Evolutionary conservation across 495 filamentous ascomycete species (phyloP).

Genomic region (Penicillium robsamsonii): DNA sequence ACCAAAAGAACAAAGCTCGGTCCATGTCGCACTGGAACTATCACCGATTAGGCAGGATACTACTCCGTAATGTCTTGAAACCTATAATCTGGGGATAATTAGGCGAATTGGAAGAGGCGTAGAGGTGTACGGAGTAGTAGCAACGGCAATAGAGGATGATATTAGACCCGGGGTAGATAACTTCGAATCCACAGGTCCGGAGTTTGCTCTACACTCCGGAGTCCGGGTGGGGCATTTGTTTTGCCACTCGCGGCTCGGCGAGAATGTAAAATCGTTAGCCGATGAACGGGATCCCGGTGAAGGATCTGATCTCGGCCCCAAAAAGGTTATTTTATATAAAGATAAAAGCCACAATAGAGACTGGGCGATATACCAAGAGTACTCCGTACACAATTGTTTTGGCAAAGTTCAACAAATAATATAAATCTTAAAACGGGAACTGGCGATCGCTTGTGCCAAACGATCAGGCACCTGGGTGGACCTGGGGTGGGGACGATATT

Average conservation of each 20-base stretch:
- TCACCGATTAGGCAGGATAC: not conserved
- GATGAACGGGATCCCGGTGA: slow-evolving; percentile 1
- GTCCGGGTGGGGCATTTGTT: not conserved
- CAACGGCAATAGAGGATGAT: not conserved
- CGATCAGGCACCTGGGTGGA: not conserved
- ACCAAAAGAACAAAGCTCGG: not conserved
- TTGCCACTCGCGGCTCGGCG: slow-evolving; percentile 8
- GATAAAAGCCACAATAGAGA: not conserved
- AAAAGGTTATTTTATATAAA: not conserved
- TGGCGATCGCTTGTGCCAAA: not conserved
- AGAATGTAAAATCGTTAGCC: not conserved
- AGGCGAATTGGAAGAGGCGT: not conserved
- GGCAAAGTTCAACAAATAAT: not conserved
- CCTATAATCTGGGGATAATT: not conserved
- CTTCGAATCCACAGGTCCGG: not conserved
- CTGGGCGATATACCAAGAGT: too few species aligned
- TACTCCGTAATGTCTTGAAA: not conserved
- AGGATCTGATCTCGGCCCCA: not conserved
- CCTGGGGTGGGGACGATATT: not conserved
- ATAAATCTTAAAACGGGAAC: not conserved
- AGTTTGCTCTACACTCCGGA: not conserved
- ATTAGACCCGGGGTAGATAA: not conserved
- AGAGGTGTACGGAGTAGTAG: not conserved
- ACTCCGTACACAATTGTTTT: not conserved
- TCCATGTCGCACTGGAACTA: not conserved